Evolutionary conservation across 2,329 filamentous ascomycete genomes (phyloP).

Genomic region (Leptographium wingfieldii): DNA sequence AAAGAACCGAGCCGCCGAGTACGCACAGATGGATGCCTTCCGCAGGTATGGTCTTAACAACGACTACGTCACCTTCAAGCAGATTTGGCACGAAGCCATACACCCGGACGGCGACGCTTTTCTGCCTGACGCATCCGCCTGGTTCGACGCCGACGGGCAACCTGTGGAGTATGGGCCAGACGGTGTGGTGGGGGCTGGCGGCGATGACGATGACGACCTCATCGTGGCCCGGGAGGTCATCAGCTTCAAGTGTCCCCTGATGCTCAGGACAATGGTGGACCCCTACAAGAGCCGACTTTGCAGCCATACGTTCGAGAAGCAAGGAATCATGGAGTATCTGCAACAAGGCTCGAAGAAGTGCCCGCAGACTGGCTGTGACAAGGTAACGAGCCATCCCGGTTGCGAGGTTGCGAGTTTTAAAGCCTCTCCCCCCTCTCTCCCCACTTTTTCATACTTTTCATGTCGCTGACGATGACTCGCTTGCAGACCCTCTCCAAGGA

Average conservation of each 20-base stretch:
- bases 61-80: constrained; percentile 47
- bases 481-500: constrained; percentile 32
- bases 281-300: constrained; percentile 56
- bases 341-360: constrained; percentile 33
- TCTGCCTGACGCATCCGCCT: constrained; percentile 38
- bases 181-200: constrained; percentile 31
- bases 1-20: constrained; percentile 27
- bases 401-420: constrained; percentile 5
- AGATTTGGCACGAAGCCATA: constrained; percentile 41
- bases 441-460: not conserved
- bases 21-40: constrained; percentile 27
- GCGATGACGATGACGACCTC: constrained; percentile 58
- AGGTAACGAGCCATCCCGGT: constrained; percentile 25
- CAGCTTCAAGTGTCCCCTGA: constrained; percentile 58
- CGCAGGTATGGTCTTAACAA: constrained; percentile 43
- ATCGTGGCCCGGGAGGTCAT: constrained; percentile 50
- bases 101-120: constrained; percentile 35
- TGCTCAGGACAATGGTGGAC: constrained; percentile 49
- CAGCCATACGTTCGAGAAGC: constrained; percentile 60
- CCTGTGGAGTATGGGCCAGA: constrained; percentile 17
- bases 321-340: constrained; percentile 45
- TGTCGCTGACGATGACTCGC: not conserved
- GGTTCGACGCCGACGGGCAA: constrained; percentile 37
- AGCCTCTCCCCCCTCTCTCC: not conserved
- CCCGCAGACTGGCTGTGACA: constrained; percentile 51